These are phyloP conservation scores for Cinchona pubescens DNA, from an alignment of 257 asterid genomes.

Conservation along the genomic window DNA sequence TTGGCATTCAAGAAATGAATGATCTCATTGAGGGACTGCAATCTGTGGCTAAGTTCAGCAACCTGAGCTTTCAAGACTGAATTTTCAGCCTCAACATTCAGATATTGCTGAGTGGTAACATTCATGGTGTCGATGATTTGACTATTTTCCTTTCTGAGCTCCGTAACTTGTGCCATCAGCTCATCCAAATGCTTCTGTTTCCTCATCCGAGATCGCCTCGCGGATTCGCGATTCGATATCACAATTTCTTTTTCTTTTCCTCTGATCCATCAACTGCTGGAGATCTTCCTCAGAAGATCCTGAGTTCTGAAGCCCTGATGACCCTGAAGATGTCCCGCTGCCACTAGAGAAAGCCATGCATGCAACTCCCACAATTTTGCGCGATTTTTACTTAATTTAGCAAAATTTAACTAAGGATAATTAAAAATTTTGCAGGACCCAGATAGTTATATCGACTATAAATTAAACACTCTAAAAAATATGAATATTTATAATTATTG, in stretches of 20 bases:
- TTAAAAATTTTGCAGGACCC: conserved; percentile 41
- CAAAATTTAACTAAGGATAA: conserved; percentile 4
- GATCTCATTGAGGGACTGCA: conserved; percentile 65
- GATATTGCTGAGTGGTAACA: conserved; percentile 46
- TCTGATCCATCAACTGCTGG: conserved; percentile 58
- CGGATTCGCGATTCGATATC: conserved; percentile 96
- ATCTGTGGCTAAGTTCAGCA: conserved; percentile 69
- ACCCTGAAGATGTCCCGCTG: conserved; percentile 60
- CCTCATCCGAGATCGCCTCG: conserved; percentile 84
- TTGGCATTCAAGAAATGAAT: conserved; percentile 29
- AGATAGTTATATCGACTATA: conserved; percentile 9
- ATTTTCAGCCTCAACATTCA: conserved; percentile 70
- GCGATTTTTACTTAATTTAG: neutral
- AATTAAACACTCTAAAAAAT: neutral
- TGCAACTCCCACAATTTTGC: neutral
- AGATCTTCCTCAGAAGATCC: conserved; percentile 72
- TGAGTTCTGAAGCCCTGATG: conserved; percentile 53
- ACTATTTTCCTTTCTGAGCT: conserved; percentile 53
- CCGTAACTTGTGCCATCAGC: conserved; percentile 54
- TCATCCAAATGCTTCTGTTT: conserved; percentile 87
- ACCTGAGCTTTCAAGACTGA: conserved; percentile 72
- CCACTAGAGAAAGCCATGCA: conserved; percentile 59
- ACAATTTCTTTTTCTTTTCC: conserved; percentile 79
- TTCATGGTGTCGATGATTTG: conserved; percentile 51
- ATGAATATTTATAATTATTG: neutral